Base-by-base conservation (phyloP, 169 alveolate species). In the Plasmodium billcollinsi region DNA sequence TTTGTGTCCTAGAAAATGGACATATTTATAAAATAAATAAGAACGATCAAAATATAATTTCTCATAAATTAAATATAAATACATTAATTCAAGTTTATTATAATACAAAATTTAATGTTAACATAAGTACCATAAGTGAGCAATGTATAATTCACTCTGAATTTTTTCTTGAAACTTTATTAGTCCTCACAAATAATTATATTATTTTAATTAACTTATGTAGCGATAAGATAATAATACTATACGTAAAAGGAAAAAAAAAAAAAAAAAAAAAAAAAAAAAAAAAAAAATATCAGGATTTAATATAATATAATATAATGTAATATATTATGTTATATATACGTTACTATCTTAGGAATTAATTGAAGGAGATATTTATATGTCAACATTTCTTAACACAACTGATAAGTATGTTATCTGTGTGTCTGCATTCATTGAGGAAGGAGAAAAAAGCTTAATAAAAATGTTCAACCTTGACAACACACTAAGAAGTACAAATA, bases 1-100 rank as follows among this genome's bases (percentile, higher is more conserved):
- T 63, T 20, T 63, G 73, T 63, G 49, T 63, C 20, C 11, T 33
- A 24, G 49, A 63, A 63, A 63, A 63, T 63, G 73, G 73, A 63
- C 2, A 20, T n/a, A 63, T 63, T 63, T 63, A 63, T 63, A 24
- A 14, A 9, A 24, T 63, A 20, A 24, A 63, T 7, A 39, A 63
- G 18, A 15, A 14, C 0, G 73, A 33, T 14, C 20, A 63, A 6
- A 33, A 33, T 8, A 2, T 24, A 2, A 11, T 20, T 20, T 63
- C 49, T 63, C 9, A 18, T 24, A 63, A 63, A 63, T 63, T 18
- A 18, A 39, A 63, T 33, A 63, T 63, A 63, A 63, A 63, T 63
- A 14, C 15, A 63, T 63, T 63, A 63, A 9, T 63, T 9, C 20
- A 63, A n/a, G 6, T 15, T 63, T 63, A 63, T 63, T 63, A 63